Evolutionary conservation across 306 rosid species (phyloP).

Genomic region (Acacia crassicarpa): DNA sequence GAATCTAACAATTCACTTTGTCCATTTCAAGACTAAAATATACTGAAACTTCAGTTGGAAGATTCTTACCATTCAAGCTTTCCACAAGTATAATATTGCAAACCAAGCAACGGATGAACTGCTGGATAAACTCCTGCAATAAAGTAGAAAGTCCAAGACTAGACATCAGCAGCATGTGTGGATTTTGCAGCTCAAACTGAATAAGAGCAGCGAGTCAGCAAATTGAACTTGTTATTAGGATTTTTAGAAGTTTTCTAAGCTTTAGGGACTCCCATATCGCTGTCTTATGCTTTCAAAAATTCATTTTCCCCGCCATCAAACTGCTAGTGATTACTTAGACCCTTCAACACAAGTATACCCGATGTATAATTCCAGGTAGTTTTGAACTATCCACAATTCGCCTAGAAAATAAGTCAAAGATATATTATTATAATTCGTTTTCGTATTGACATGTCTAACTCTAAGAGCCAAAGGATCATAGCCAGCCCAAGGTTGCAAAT

Average conservation of each 20-base stretch:
- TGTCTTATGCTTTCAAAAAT: neutral
- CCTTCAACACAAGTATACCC: neutral
- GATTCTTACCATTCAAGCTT: slow-evolving; percentile 88
- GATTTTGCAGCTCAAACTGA: slow-evolving; percentile 8
- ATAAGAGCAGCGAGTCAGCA: neutral
- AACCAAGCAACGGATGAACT: slow-evolving; percentile 83
- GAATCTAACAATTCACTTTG: slow-evolving; percentile 5
- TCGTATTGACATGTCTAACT: no score
- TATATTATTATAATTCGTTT: no score
- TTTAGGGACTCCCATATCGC: neutral
- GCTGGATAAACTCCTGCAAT: slow-evolving; percentile 73
- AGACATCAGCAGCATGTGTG: slow-evolving; percentile 30
- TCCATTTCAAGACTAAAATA: slow-evolving; percentile 1
- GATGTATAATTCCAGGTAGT: neutral
- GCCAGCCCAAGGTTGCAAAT: neutral
- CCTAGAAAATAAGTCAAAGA: neutral
- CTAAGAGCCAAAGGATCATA: no score
- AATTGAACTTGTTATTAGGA: neutral
- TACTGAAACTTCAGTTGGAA: slow-evolving; percentile 19
- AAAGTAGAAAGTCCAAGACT: slow-evolving; percentile 19
- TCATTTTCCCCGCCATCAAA: neutral
- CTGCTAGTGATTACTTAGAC: neutral
- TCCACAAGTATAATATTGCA: slow-evolving; percentile 90
- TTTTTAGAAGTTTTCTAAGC: neutral
- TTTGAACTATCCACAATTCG: neutral